Evolutionary conservation across 768 basidiomycete species (phyloP), one percentile per base, ranked within the genome.

Genomic region (Phlebiopsis gigantea): DNA sequence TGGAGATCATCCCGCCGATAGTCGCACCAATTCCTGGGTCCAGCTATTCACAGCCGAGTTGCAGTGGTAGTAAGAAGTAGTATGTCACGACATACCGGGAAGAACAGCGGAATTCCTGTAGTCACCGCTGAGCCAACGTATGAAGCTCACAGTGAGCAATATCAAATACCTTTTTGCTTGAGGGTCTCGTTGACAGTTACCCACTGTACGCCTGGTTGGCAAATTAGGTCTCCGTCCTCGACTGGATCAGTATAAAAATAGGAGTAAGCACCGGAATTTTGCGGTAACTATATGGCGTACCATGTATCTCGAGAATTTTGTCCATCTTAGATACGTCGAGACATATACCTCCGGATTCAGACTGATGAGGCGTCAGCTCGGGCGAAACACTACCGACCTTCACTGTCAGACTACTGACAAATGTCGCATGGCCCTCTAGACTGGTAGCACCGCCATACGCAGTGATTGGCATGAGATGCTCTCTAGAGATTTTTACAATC

Each of bases 1-100:
- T 93, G 55, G 88, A 87, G 29, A 89, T 74, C 88, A 93, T 93
- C 0, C 90, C 90, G 9, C 91, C 90, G 31, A 93, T 83, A 0
- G 88, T 93, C 0, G 91, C 91, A 24, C 84, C 80, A 0, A 88
- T 90, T 9, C 78, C 90, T 1, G 88, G 88, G 60, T 90, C 88
- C 31, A 90, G 77, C 88, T 90, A 60, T 19, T 19, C 46, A 14
- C 10, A 51, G 10, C 19, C 44, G 19, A 49, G 15, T 30, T 22
- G 6, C 48, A 31, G n/a, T n/a, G 46, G 14, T 46, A 21, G 5
- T 22, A 4, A 25, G 22, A 34, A 24, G 17, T 10, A 26, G 15
- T 5, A 17, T 5, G 10, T 25, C 41, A 46, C 14, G 22, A 65
- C 78, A 44, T 63, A 91, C 86, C 0, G 92, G 92, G 66, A 93